Conservation (phyloP, 805 yeast genomes). For the Candida anglica region DNA sequence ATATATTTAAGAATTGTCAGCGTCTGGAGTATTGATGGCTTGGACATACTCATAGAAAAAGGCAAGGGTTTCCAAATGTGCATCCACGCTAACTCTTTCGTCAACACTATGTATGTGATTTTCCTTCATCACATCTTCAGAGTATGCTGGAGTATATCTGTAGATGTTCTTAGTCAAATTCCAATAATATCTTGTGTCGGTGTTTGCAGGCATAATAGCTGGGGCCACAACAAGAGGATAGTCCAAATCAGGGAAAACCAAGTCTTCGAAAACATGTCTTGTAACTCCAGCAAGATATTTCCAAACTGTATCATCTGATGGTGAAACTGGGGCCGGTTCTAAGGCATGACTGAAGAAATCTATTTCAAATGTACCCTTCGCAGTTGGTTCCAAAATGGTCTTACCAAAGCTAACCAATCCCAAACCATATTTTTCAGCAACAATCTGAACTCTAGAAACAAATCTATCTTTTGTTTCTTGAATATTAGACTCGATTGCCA, state of each 20-base stretch:
- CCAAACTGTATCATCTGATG: constrained; percentile 37
- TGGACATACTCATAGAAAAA: constrained; percentile 52
- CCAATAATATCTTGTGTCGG: constrained; percentile 71
- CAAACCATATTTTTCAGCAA: constrained; percentile 24
- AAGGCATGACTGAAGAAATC: constrained; percentile 16
- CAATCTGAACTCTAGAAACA: constrained; percentile 15
- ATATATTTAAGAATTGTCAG: constrained; percentile 8
- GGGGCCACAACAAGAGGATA: constrained; percentile 48
- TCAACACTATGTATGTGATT: constrained; percentile 58
- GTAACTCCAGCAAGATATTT: constrained; percentile 38
- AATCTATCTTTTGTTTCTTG: constrained; percentile 19
- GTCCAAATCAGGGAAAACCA: constrained; percentile 29
- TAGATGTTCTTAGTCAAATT: constrained; percentile 54
- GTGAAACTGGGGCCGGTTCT: constrained; percentile 46
- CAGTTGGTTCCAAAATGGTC: constrained; percentile 5
- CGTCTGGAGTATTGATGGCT: constrained; percentile 29
- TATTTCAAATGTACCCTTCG: constrained; percentile 13
- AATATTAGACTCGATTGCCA: constrained; percentile 27
- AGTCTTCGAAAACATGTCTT: constrained; percentile 44
- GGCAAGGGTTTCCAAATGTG: constrained; percentile 59
- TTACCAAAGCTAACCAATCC: constrained; percentile 33
- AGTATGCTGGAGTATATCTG: constrained; percentile 51
- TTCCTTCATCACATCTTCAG: constrained; percentile 24
- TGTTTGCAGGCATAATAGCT: constrained; percentile 61
- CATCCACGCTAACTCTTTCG: constrained; percentile 50